phyloP scores from a whole-genome alignment of 2,329 filamentous ascomycete genomes.

The Ophiostoma australiae region DNA sequence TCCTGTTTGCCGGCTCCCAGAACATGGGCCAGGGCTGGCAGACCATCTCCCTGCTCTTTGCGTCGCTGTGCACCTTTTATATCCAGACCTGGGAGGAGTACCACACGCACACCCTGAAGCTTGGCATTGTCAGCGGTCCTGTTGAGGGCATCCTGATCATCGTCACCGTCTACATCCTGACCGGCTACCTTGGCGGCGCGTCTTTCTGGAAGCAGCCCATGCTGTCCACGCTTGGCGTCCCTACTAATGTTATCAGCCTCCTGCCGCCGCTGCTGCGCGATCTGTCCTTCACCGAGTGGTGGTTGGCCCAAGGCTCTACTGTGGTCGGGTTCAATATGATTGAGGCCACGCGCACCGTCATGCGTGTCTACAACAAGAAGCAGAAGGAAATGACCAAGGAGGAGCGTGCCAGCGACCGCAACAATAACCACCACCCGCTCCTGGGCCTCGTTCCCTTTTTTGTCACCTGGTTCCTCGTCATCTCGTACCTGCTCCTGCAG shows the following conservation, averaged over 20 bases:
- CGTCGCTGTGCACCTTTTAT: constrained; percentile 89
- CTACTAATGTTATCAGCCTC: constrained; percentile 58
- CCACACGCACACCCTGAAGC: constrained; percentile 90
- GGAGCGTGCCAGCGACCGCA: constrained; percentile 16
- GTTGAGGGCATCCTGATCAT: constrained; percentile 91
- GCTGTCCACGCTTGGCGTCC: constrained; percentile 66
- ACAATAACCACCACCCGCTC: constrained; percentile 61
- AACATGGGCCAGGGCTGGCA: constrained; percentile 91
- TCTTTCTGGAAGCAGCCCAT: constrained; percentile 90
- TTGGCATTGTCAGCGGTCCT: constrained; percentile 87
- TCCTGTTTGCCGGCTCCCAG: constrained; percentile 87
- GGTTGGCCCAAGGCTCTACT: constrained; percentile 77
- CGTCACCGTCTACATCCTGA: constrained; percentile 74
- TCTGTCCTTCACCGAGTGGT: constrained; percentile 86
- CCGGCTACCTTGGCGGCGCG: constrained; percentile 77
- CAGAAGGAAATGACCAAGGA: constrained; percentile 34
- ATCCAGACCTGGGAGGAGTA: constrained; percentile 99
- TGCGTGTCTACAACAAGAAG: constrained; percentile 61
- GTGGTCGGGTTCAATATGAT: constrained; percentile 82
- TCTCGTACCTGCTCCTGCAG: constrained; percentile 76
- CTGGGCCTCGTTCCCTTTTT: constrained; percentile 80
- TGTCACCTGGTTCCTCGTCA: constrained; percentile 69
- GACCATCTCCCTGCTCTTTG: constrained; percentile 78
- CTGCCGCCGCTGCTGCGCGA: constrained; percentile 69
- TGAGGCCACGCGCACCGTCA: constrained; percentile 75